phyloP scores from a whole-genome alignment of 2,329 filamentous ascomycete genomes.

The Arthroderma sp. region DNA sequence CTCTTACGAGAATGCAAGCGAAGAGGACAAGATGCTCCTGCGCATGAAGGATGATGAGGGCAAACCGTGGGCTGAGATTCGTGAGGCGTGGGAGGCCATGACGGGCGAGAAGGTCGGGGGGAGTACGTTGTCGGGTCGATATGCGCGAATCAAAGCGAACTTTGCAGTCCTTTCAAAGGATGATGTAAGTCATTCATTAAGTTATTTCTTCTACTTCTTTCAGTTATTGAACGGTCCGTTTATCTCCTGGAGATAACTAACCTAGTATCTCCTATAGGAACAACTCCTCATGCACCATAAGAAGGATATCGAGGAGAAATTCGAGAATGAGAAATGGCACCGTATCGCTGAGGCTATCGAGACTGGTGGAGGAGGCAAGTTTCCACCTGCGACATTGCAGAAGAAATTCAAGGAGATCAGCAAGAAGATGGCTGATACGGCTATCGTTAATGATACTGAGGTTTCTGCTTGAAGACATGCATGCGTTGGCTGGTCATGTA shows the following conservation, averaged over 20 bases:
- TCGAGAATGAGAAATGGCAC: conserved; percentile 28
- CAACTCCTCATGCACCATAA: conserved; percentile 23
- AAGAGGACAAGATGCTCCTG: conserved; percentile 17
- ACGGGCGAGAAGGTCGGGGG: conserved; percentile 22
- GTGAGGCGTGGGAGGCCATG: conserved; percentile 11
- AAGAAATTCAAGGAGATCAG: conserved; percentile 30
- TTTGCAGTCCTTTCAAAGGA: conserved; percentile 25
- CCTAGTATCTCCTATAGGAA: conserved; percentile 11
- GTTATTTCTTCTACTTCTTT: too few relatives aligned
- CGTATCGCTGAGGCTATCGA: conserved; percentile 22
- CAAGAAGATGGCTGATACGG: conserved; percentile 10
- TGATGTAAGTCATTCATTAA: conserved; percentile 18
- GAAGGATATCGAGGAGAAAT: conserved; percentile 26
- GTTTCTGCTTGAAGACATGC: too few relatives aligned
- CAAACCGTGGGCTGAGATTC: conserved; percentile 18
- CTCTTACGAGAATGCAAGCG: conserved; percentile 11
- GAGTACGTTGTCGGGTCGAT: conserved; percentile 29
- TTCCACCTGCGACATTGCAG: conserved; percentile 22
- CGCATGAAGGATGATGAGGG: conserved; percentile 18
- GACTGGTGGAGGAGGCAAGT: conserved; percentile 19
- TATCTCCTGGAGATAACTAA: too few relatives aligned
- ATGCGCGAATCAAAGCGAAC: conserved; percentile 26
- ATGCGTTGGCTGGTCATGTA: too few relatives aligned
- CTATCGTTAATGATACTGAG: neutral
- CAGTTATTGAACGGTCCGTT: too few relatives aligned